These are phyloP conservation scores for Elsinoe batatas DNA, from an alignment of 2,329 filamentous ascomycete species.

Conservation along the genomic window DNA sequence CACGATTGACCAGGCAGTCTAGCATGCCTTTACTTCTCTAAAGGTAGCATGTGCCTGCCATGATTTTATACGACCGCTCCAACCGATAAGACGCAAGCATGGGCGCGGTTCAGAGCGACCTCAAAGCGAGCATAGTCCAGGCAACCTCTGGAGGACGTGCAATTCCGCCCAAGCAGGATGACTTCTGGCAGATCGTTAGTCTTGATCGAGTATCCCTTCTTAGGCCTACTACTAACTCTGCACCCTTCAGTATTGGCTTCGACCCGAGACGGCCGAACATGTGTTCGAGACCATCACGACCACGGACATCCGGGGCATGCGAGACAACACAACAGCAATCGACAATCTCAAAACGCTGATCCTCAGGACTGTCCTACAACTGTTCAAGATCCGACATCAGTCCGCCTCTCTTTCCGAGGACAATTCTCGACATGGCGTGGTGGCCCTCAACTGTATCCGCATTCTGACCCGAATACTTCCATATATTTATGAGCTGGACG, in stretches of 20 bases:
- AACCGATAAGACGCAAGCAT: background rate
- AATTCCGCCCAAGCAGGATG: slow-evolving; percentile 14
- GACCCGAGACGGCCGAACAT: slow-evolving; percentile 91
- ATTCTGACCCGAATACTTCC: slow-evolving; percentile 82
- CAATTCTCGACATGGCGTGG: slow-evolving; percentile 13
- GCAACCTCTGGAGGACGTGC: slow-evolving; percentile 14
- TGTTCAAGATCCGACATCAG: slow-evolving; percentile 75
- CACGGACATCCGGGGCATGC: slow-evolving; percentile 72
- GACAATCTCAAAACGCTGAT: slow-evolving; percentile 86
- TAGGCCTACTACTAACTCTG: background rate
- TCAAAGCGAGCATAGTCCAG: slow-evolving; percentile 18
- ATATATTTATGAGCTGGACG: slow-evolving; percentile 83
- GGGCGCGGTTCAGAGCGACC: slow-evolving; percentile 18
- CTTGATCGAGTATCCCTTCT: background rate
- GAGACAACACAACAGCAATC: slow-evolving; percentile 59
- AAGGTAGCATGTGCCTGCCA: background rate
- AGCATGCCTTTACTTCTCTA: background rate
- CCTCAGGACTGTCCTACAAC: slow-evolving; percentile 69
- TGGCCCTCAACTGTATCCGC: slow-evolving; percentile 84
- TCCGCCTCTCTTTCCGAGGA: slow-evolving; percentile 61
- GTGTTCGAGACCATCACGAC: slow-evolving; percentile 59
- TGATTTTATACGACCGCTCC: background rate
- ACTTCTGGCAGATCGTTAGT: slow-evolving; percentile 17
- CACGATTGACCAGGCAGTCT: no score
- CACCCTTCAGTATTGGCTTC: slow-evolving; percentile 73